Evolutionary conservation across 495 filamentous ascomycete species (phyloP), one percentile per base, ranked within the genome.

Genomic region (Penicillium samsonianum): DNA sequence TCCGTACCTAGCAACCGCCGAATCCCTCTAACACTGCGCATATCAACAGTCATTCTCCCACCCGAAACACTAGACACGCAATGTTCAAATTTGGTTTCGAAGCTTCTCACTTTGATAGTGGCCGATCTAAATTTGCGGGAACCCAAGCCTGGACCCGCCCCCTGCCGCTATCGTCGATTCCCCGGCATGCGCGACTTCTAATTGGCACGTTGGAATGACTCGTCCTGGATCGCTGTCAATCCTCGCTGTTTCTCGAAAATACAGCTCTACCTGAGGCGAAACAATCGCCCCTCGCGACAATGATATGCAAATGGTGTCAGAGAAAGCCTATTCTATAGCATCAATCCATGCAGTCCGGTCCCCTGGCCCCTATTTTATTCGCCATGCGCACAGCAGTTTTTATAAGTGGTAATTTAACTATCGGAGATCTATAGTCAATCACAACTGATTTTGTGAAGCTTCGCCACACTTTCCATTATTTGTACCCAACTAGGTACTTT

Each of bases 61-160:
- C 25, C 10, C 37, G 30, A 51, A 55, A 10, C 35, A 37, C 20
- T 44, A 40, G 37, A 33, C 35, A 38, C 28, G 9, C 50, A 47
- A 53, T 52, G 26, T 19, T 33, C n/a, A 28, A 37, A 46, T 5
- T 31, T 55, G 28, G 38, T 25, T 52, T 42, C 41, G 19, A 35
- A 35, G 41, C 46, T 55, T 52, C 35, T 50, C 41, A 49, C 31
- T 45, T 47, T 42, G 60, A 44, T 60, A 47, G 31, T 35, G 55
- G 60, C 20, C 56, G 60, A 64, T 68, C 65, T 58, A 58, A 67
- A 67, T 67, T 64, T 64, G 44, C 64, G 57, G 54, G 53, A 58
- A 62, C 62, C 55, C 61, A 67, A 67, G 61, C 64, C 59, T 23
- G 63, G 64, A 58, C 61, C 66, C 66, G 63, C 66, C 60, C 60